A percentile compares a stretch with the other conserved stretches of the same genome.
Conservation (phyloP, 139 green algal species). For the Closterium sp. region DNA sequence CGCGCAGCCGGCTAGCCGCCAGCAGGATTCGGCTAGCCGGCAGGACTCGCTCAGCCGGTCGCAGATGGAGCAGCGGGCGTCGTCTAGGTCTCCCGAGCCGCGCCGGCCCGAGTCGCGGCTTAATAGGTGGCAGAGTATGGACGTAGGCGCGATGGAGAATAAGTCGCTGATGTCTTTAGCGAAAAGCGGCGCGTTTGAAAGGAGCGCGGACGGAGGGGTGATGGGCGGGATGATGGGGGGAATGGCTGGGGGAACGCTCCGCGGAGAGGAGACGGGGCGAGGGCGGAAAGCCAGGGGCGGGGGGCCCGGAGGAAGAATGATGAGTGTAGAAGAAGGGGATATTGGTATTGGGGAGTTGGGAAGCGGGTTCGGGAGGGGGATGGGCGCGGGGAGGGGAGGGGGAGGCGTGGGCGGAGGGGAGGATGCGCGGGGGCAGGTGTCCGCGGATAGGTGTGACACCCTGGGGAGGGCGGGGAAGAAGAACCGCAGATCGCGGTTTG, state of each 20-base stretch:
- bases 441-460: not conserved
- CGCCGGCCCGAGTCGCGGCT: not conserved
- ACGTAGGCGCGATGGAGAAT: not conserved
- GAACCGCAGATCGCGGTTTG: not conserved
- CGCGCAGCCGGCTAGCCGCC: not conserved
- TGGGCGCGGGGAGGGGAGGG: not conserved
- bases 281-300: not conserved
- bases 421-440: not conserved
- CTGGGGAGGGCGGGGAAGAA: not conserved
- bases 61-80: not conserved
- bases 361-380: not conserved
- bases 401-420: not conserved
- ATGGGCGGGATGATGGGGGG: not conserved
- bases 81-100: not conserved
- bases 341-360: not conserved
- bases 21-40: not conserved
- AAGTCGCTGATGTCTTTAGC: not conserved
- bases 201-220: not conserved
- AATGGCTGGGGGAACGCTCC: not conserved
- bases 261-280: not conserved
- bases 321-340: not conserved
- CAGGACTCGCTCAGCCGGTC: not conserved
- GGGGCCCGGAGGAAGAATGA: not conserved
- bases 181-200: not conserved
- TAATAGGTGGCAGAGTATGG: not conserved